These are phyloP conservation scores for Termitomyces bulborhizus DNA, from an alignment of 768 basidiomycete species.

Conservation along the genomic window DNA sequence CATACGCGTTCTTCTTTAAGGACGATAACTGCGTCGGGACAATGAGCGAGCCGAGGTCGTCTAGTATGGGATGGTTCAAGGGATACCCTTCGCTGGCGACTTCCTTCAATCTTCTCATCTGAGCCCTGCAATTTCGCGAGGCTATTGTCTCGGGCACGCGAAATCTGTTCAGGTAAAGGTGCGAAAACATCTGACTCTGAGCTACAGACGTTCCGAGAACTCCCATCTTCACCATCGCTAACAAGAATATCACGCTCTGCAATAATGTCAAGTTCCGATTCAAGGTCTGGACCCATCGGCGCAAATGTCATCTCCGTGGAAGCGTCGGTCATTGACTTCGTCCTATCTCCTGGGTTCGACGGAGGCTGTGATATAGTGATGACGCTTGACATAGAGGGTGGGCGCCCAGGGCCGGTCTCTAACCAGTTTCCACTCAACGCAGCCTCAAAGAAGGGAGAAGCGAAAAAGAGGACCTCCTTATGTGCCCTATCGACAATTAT, in stretches of 20 bases:
- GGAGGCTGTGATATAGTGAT: constrained; percentile 81
- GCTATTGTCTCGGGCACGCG: constrained; percentile 42
- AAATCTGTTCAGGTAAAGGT: constrained; percentile 19
- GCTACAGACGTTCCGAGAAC: constrained; percentile 12
- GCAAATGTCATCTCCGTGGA: constrained; percentile 56
- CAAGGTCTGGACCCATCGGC: constrained; percentile 45
- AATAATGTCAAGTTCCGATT: constrained; percentile 37
- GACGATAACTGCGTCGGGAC: constrained; percentile 79
- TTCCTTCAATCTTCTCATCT: constrained; percentile 2
- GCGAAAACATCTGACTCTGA: constrained; percentile 10
- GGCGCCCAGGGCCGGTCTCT: constrained; percentile 63
- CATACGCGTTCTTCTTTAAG: constrained; percentile 83
- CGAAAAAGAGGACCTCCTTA: constrained; percentile 86
- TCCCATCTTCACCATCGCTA: constrained; percentile 30
- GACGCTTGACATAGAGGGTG: constrained; percentile 72
- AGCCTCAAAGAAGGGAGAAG: constrained; percentile 94
- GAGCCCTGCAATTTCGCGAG: constrained; percentile 54
- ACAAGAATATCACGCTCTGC: constrained; percentile 31
- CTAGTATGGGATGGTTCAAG: constrained; percentile 18
- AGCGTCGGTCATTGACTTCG: constrained; percentile 27
- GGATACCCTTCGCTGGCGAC: constrained; percentile 11
- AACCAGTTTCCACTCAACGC: constrained; percentile 90
- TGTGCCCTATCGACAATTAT: constrained; percentile 57
- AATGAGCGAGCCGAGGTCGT: constrained; percentile 38
- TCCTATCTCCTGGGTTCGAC: constrained; percentile 44